These are phyloP conservation scores for Aquilaria yunnanensis DNA, from an alignment of 345 rosid species.

Conservation along the genomic window DNA sequence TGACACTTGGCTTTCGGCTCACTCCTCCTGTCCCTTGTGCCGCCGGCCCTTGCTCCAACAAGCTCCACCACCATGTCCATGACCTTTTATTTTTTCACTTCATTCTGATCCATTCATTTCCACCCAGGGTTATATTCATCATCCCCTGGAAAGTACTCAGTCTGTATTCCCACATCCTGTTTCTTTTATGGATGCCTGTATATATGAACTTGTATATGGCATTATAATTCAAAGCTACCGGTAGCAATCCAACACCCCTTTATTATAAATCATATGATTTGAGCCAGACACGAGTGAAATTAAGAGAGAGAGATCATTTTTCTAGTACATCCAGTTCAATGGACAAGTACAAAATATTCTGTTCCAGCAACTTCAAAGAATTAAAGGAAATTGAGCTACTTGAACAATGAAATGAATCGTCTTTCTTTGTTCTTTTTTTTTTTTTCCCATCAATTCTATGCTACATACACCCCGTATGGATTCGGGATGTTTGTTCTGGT, in stretches of 20 bases:
- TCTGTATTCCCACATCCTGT: background rate
- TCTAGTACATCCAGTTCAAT: background rate
- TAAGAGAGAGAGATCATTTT: too few relatives aligned
- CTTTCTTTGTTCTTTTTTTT: background rate
- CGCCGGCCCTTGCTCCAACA: background rate
- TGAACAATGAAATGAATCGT: background rate
- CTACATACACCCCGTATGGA: background rate
- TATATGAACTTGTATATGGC: too few relatives aligned
- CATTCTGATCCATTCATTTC: background rate
- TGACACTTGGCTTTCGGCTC: constrained; percentile 8
- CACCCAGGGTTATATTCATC: background rate
- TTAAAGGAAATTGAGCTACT: background rate
- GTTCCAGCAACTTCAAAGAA: background rate
- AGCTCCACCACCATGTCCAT: too few relatives aligned
- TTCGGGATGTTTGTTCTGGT: too few relatives aligned
- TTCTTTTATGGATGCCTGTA: background rate
- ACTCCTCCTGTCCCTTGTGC: constrained; percentile 10
- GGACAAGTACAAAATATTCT: background rate
- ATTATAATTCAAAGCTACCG: too few relatives aligned
- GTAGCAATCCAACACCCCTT: too few relatives aligned
- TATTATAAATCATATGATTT: too few relatives aligned
- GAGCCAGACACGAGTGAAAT: too few relatives aligned
- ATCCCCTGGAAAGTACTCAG: background rate
- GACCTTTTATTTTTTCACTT: background rate
- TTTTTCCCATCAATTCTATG: background rate